Conservation (phyloP, 148 eudicot genomes). For the Bassia scoparia region DNA sequence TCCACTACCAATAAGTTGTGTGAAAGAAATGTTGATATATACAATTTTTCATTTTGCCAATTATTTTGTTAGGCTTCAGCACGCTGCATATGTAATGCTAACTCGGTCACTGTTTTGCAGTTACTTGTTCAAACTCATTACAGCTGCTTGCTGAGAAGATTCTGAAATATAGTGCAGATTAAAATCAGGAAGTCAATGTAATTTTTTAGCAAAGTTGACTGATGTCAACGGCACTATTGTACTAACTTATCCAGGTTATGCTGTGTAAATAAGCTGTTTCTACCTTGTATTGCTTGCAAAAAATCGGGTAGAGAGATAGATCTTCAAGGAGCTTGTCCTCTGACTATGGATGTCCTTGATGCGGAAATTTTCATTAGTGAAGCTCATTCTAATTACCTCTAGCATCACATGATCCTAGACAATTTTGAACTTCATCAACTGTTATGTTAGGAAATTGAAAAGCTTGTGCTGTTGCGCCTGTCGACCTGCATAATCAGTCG, state of each 20-base stretch:
- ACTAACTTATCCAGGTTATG: constrained; percentile 12
- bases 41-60: neutral
- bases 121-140: neutral
- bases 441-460: too few relatives aligned
- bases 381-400: neutral
- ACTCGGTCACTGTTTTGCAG: constrained; percentile 16
- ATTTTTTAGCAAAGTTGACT: neutral
- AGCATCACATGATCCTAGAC: neutral
- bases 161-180: neutral
- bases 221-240: neutral
- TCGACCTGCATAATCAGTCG: too few relatives aligned
- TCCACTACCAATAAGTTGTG: too few relatives aligned
- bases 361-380: neutral
- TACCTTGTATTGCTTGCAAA: constrained; percentile 11
- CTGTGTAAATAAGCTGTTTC: constrained; percentile 21
- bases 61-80: neutral
- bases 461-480: too few relatives aligned
- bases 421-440: too few relatives aligned
- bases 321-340: neutral
- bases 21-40: too few relatives aligned
- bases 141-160: neutral
- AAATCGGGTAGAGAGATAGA: neutral
- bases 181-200: neutral
- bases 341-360: neutral
- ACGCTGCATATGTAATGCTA: neutral